Evolutionary conservation across 257 asterid species (phyloP), one percentile per base, ranked within the genome.

Genomic region (Gynochthodes officinalis): DNA sequence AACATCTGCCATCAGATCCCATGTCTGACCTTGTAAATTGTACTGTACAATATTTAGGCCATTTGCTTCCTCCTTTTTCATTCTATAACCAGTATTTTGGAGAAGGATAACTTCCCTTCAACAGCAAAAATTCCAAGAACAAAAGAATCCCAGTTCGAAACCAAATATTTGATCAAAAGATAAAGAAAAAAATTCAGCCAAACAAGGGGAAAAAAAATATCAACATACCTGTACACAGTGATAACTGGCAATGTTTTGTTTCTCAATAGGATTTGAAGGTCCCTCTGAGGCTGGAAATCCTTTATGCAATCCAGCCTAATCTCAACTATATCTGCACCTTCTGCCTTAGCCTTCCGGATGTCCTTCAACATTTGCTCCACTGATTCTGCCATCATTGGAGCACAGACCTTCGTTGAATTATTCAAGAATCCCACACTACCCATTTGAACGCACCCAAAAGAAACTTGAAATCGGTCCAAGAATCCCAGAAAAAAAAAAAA

Each of bases 251-350:
- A 79, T 27, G 88, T 80, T 81, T 82, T 89, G 60, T 79, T 79
- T 15, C 23, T 52, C 39, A 88, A 75, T 43, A 88, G 79, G 54
- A 76, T 6, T 61, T 73, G 42, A 61, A 88, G 88, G 82, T 86
- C 84, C 27, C 52, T 70, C 16, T 16, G 63, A 32, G 86, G 85
- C 57, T 73, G 75, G 69, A 83, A 82, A 46, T 76, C 59, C 61
- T 64, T 53, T 32, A 88, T 55, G 19, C 59, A 77, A 64, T 81
- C 84, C n/a, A 84, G 75, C 64, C 73, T 70, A 58, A 88, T 76
- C 80, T 89, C 85, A 40, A 81, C 89, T n/a, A 75, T 27, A 61
- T 87, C 93, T 0, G 93, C 96, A 8, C 93, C 93, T 66, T 87
- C 73, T 43, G 75, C 69, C 73, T 81, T 82, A 1, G 90, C 96